Base-by-base conservation (phyloP, 371 early-diverging fungal species). In the Lichtheimia hyalospora region DNA sequence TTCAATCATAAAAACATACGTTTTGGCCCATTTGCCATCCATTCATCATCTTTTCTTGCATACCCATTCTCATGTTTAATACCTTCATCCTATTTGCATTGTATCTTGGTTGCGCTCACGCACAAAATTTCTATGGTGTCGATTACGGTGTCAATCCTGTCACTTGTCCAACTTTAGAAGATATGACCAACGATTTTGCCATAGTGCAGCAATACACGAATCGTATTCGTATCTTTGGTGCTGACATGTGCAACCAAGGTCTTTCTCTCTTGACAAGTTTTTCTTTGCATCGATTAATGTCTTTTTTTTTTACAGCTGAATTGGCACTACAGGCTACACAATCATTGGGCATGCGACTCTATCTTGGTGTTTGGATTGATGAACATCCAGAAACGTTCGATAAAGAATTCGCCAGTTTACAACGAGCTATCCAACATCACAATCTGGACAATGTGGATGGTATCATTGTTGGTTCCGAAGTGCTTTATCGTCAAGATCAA, bases 341-440 rank as follows among this genome's bases (percentile, higher is more conserved):
- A 57, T 66, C 68, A 34, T 62, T 82, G 8, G 77, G 73, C 41
- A 84, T 84, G 81, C 73, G 79, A 44, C 58, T 84, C 8, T 74
- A 81, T 59, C 70, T 87, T 23, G 85, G 85, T 23, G 61, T 85
- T 72, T 86, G 86, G 87, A 68, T 87, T 42, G 77, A 77, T 63
- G 56, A 67, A 41, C 16, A 57, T 28, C 77, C 76, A 3, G 69
- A 62, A 1, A 75, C 77, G 0, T 85, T 78, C 57, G 54, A 76
- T 12, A 57, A 44, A 8, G 86, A 86, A 56, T 67, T 65, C 63
- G 57, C 61, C 8, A 81, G 76, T 41, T 67, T 87, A 7, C 16
- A 71, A 6, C 60, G 66, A 7, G 61, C 85, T 2, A 57, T 83
- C 3, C 52, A 63, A 5, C 61, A 66, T 34, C 62, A 71, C 49